These are phyloP conservation scores for Emmonsiellopsis sp. DNA, from an alignment of 2,329 filamentous ascomycete species.

Conservation along the genomic window DNA sequence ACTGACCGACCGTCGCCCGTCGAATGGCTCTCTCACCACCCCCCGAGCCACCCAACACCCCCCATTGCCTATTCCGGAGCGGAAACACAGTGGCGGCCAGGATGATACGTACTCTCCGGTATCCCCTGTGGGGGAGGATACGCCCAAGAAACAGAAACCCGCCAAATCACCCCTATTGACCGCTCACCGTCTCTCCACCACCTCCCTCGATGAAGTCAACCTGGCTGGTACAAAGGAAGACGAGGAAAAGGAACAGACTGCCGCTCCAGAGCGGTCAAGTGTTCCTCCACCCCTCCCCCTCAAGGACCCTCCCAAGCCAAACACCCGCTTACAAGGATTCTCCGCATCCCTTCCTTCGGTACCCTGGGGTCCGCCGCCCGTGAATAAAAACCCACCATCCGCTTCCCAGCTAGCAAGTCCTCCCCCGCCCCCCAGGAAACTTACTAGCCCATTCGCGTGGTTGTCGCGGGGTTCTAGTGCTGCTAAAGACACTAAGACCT, in stretches of 20 bases:
- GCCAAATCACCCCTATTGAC: constrained; percentile 46
- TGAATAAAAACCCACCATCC: constrained; percentile 22
- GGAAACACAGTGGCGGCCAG: constrained; percentile 14
- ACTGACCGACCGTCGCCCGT: constrained; percentile 41
- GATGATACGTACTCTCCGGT: constrained; percentile 18
- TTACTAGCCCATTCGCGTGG: constrained; percentile 83
- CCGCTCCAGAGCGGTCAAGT: background rate
- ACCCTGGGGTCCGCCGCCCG: constrained; percentile 57
- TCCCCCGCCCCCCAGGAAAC: constrained; percentile 51
- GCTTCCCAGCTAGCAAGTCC: constrained; percentile 29
- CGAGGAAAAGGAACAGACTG: constrained; percentile 18
- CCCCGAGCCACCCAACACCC: constrained; percentile 27
- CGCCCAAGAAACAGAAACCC: constrained; percentile 25
- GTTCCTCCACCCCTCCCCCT: constrained; percentile 24
- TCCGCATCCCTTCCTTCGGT: constrained; percentile 63
- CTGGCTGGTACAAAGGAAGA: constrained; percentile 52
- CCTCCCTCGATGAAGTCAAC: constrained; percentile 57
- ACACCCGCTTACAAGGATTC: constrained; percentile 46
- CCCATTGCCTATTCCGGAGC: constrained; percentile 14
- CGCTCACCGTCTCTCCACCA: constrained; percentile 46
- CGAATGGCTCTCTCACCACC: constrained; percentile 29
- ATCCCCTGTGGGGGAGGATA: constrained; percentile 25
- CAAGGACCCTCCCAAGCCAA: constrained; percentile 25
- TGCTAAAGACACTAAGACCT: constrained; percentile 49
- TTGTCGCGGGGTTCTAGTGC: constrained; percentile 58